phyloP scores from a whole-genome alignment of 352 stramenopile genomes.

The Phytophthora ohioensis region DNA sequence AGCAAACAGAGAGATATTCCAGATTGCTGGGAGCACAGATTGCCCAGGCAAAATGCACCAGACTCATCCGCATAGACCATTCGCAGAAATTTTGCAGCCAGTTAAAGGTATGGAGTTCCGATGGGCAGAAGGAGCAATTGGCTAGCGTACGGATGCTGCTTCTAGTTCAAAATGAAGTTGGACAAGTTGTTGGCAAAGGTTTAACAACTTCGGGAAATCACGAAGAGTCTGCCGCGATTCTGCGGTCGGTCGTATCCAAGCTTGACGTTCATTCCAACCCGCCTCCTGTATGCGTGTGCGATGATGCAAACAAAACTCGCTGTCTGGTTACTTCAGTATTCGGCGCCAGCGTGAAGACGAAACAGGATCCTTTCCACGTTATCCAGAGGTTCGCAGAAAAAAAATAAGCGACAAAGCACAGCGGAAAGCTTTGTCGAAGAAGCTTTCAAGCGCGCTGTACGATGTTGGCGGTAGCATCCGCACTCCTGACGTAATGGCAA shows the following conservation, averaged over 20 bases:
- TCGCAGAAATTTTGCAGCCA: background rate
- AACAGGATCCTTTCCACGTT: conserved; percentile 1
- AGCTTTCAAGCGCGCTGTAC: no score
- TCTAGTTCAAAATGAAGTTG: background rate
- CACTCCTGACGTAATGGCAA: no score
- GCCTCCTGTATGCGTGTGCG: background rate
- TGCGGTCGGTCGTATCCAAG: background rate
- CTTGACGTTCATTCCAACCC: no score
- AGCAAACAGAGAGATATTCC: background rate
- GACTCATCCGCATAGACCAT: background rate
- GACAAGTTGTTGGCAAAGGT: background rate
- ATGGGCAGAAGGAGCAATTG: background rate
- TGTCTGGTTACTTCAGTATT: background rate
- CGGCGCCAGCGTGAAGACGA: background rate
- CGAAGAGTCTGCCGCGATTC: background rate
- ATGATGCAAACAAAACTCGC: background rate
- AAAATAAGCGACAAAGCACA: no score
- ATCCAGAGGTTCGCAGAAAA: background rate
- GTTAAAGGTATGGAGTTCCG: background rate
- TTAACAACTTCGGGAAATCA: background rate
- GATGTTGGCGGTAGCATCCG: no score
- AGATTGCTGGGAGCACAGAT: background rate
- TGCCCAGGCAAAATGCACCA: background rate
- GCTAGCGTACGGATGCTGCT: background rate
- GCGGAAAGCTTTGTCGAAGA: no score